phyloP scores from a whole-genome alignment of 176 grass and related monocot genomes.

The Echinochloa phyllopogon region DNA sequence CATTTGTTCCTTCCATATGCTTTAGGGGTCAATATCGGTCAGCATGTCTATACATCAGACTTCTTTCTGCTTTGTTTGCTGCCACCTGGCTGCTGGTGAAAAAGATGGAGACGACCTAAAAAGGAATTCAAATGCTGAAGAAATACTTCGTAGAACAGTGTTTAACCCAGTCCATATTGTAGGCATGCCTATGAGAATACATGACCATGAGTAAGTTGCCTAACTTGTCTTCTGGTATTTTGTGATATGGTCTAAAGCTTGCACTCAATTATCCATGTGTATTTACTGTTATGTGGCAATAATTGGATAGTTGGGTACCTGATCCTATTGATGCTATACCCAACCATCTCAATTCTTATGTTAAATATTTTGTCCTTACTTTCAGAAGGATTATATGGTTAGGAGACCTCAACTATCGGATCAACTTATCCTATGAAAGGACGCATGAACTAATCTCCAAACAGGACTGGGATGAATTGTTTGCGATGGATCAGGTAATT shows the following conservation, averaged over 20 bases:
- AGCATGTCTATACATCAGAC: constrained; percentile 96
- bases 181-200: constrained; percentile 59
- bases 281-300: background rate
- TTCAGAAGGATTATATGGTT: constrained; percentile 95
- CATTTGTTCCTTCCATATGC: constrained; percentile 41
- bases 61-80: constrained; percentile 86
- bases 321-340: constrained; percentile 18
- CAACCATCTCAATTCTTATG: constrained; percentile 30
- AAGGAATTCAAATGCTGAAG: constrained; percentile 85
- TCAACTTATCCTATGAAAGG: constrained; percentile 80
- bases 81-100: constrained; percentile 86
- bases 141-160: constrained; percentile 75
- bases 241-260: constrained; percentile 16
- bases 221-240: background rate
- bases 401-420: constrained; percentile 93
- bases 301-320: background rate
- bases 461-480: constrained; percentile 70
- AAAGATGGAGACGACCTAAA: constrained; percentile 70
- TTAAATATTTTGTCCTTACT: constrained; percentile 26
- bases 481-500: constrained; percentile 78
- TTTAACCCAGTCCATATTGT: constrained; percentile 58
- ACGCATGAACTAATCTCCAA: constrained; percentile 75
- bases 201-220: constrained; percentile 73
- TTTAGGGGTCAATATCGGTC: constrained; percentile 93
- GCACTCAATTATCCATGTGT: constrained; percentile 2